phyloP scores from a whole-genome alignment of 2,329 filamentous ascomycete species.

The Mycosphaerella sp. region DNA sequence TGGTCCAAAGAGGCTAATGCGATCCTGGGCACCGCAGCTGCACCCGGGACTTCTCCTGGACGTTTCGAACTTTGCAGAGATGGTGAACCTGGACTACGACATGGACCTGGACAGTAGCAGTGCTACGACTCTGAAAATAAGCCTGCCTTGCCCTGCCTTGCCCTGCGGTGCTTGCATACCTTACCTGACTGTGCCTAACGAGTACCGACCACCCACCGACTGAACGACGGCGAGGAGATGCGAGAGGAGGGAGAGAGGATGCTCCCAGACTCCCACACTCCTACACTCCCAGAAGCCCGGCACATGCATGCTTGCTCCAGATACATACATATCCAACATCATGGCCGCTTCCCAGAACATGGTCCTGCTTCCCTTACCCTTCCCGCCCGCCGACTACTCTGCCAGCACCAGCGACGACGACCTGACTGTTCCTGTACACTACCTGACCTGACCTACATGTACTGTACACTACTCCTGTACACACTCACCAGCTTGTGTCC shows the following conservation, averaged over 20 bases:
- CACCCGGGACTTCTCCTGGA: no score
- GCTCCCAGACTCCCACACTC: slow-evolving; percentile 14
- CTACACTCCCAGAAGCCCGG: no score
- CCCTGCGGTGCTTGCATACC: slow-evolving; percentile 21
- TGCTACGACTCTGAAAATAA: slow-evolving; percentile 32
- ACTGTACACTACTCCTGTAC: no score
- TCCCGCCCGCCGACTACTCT: slow-evolving; percentile 20
- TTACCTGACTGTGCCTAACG: slow-evolving; percentile 21
- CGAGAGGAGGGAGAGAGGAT: no score
- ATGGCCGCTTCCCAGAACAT: slow-evolving; percentile 26
- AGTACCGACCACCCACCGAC: slow-evolving; percentile 12
- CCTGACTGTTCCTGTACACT: no score
- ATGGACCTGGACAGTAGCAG: no score
- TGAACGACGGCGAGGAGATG: no score
- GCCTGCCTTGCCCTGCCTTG: slow-evolving; percentile 21
- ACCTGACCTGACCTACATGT: no score
- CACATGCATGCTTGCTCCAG: slow-evolving; percentile 21
- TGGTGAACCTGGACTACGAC: no score
- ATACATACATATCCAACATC: slow-evolving; percentile 28
- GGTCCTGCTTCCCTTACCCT: slow-evolving; percentile 21
- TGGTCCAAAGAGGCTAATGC: slow-evolving; percentile 9
- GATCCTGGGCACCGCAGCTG: slow-evolving; percentile 3
- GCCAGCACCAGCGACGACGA: slow-evolving; percentile 20
- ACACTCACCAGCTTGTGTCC: slow-evolving; percentile 24
- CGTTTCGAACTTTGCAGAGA: no score